Base-by-base conservation (phyloP, 129 eudicot genomes). In the Logfia minima region DNA sequence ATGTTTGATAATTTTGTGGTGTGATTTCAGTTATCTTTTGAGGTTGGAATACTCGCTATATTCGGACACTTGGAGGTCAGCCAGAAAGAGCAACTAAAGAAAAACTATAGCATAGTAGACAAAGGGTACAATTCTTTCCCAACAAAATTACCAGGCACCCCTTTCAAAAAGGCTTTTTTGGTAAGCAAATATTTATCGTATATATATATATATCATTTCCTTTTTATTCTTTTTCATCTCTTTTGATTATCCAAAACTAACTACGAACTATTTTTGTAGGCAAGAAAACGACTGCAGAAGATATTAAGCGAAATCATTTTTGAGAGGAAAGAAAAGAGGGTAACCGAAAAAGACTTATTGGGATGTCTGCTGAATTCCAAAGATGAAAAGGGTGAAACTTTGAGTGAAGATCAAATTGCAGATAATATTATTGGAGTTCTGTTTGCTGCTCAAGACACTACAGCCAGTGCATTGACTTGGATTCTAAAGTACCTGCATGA, bases 361-460 rank as follows among this genome's bases (percentile, higher is more conserved):
- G 86, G 88, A 45, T 78, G 83, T 76, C 64, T 87, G 3, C 41
- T 87, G 45, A 87, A 87, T 78, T 81, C 77, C 21, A 84, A 79
- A 77, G 83, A 84, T 32, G 88, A 84, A 9, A 78, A 86, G 26
- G 86, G 80, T 21, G 72, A 74, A 66, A 55, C 52, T 43, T 78
- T 87, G 52, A 79, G 68, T 31, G 88, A 87, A 37, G 82, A 87
- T 81, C 86, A 81, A 70, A 87, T 87, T 5, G 90, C 88, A 0
- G 90, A 87, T 81, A 87, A 87, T 78, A 81, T 87, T 28, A 87
- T 87, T 21, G 90, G 90, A 79, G 90, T 87, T 61, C 78, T 84
- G 69, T 87, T 87, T 51, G 90, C 90, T 24, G 90, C 90, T 63
- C 90, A 84, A 74, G 90, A 87, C 66, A 87, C 90, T 58, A 87